Base-by-base conservation (phyloP, 1,284 basidiomycete genomes). In the Flammula alnicola region DNA sequence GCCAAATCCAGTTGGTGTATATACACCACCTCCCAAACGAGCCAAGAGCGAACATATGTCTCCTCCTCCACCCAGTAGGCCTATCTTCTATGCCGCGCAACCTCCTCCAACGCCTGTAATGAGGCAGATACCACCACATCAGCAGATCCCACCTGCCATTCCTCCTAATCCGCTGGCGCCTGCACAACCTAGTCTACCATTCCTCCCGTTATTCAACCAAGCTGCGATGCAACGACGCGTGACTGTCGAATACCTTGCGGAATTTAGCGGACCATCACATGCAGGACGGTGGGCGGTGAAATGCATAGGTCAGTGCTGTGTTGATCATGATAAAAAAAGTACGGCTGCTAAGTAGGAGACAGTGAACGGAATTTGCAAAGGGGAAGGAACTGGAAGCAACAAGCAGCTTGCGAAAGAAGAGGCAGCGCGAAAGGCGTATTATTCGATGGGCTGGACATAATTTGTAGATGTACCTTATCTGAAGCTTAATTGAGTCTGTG, bases 351-450 rank as follows among this genome's bases (percentile, higher is more conserved):
- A 53, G 49, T 41, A 51, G 19, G 10, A 37, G 42, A n/a, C 64
- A 89, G 87, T 87, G 42, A 84, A 88, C 57, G 84, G 84, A 1
- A 79, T 86, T 52, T 69, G 73, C 58, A 86, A 82, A 61, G 87
- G 87, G 3, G 65, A 71, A 44, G 87, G 87, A 2, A 65, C 61
- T 12, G 85, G 84, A 25, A 67, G 73, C 40, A 85, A 73, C 64
- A 89, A 89, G 65, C 86, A 88, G 61, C 67, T 79, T 3, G 87
- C 87, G 5, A 89, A 88, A 63, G 86, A 90, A 60, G 83, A 84
- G 49, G 87, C 87, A 0, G 86, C 86, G 14, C 74, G 79, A 52
- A 71, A 81, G 57, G 87, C 87, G 4, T 87, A 80, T 66, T 78
- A 80, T 58, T 75, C 77, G 5, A 83, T 89, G 84, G 85, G 85